Base-by-base conservation (phyloP, 805 yeast species). In the Candida fluviatilis region DNA sequence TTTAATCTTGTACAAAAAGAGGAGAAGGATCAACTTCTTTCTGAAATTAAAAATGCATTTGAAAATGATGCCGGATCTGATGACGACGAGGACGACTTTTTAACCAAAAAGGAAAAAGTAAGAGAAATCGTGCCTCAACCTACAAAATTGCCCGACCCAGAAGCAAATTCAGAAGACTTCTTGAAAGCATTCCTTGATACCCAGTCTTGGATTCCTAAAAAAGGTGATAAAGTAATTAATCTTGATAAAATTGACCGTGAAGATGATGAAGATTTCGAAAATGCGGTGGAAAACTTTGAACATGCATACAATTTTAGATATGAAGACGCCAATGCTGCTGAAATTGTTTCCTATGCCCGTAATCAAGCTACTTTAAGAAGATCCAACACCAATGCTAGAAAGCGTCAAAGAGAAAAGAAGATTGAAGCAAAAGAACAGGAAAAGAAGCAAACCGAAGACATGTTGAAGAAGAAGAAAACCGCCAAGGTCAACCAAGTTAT, bases 281-380 rank as follows among this genome's bases (percentile, higher is more conserved):
- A 87, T 31, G 93, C 95, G 2, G 96, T 84, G 4, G 99, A 93
- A 51, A 69, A 78, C 52, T 89, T 87, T 52, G 99, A 93, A 61
- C 79, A 80, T 46, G 96, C 95, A 0, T 91, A 90, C 64, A 93
- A 93, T 55, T 91, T 91, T 72, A 76, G 99, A 57, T 93, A 76
- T 58, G 99, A 93, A 62, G 97, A 90, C 52, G 89, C 95, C 12
- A 78, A 80, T 47, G 76, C 96, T 5, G 87, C 91, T 0, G 96
- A 91, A 53, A 86, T 93, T 59, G 83, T 90, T 14, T 83, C 95
- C 13, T 93, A 91, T 66, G 97, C 98, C 2, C 88, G 99, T 75
- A 82, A 71, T 31, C 96, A 89, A 62, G 95, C 93, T 17, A 88
- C 98, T 0, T 72, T 89, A 55, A 81, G 99, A 66, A 75, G 99